Base-by-base conservation (phyloP, 352 stramenopile genomes). In the Phytophthora colocasiae region DNA sequence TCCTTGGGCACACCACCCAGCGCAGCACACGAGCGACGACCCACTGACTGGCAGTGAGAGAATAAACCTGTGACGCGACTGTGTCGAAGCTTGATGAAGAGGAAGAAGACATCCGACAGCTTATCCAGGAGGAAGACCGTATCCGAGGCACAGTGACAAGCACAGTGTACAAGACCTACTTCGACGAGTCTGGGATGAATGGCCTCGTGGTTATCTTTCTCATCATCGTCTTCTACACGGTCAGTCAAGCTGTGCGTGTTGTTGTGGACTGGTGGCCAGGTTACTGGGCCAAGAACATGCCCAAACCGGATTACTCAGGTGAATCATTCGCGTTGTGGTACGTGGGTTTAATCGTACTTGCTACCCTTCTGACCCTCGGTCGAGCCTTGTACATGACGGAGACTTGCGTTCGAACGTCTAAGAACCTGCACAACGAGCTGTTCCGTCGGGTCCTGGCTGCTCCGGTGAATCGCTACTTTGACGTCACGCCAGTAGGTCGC, bases 391-490 rank as follows among this genome's bases (percentile, higher is more conserved):
- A 73, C 2, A n/a, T 78, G 46, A 54, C 69, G 29, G 58, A 75
- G 15, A 45, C 31, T 17, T 78, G 55, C 40, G 46, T 73, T 1
- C 69, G 65, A 6, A 71, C 47, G 10, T 65, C 68, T 4, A 67
- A 50, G 9, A 70, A 67, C 32, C 31, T 78, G 11, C 72, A 80
- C 59, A 49, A 77, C 26, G 64, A 75, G 9, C 50, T 75, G 27
- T 80, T 80, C 43, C 55, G 55, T n/a, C 73, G 75, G 6, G 73
- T 87, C n/a, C 53, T 87, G 9, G 31, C 27, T 3, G 78, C 78
- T 10, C 73, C 77, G 1, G 52, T 87, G 4, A 81, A 74, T 17
- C 56, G 36, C 5, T 85, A 86, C 53, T 87, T 86, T 34, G 77
- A 86, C 39, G 63, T 82, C 12, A 87, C 77, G 8, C 78, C 77